Evolutionary conservation across 164 flowering plant genomes (phyloP).

Genomic region (Houttuynia cordata): DNA sequence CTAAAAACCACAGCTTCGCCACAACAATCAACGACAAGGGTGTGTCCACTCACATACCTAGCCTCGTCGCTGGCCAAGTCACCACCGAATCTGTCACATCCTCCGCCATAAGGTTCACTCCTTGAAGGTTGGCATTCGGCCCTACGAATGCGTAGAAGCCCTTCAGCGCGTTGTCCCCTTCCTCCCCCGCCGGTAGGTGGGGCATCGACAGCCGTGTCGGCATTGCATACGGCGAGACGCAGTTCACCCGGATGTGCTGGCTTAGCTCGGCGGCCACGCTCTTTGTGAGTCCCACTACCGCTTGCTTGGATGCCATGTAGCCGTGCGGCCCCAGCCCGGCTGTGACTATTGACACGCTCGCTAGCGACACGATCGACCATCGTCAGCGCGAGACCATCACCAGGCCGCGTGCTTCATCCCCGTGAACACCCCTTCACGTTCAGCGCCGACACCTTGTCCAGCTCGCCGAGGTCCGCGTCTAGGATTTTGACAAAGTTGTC

Average conservation of each 20-base stretch:
- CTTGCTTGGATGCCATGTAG: conserved; percentile 77
- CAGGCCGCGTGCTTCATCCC: conserved; percentile 97
- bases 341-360: conserved; percentile 41
- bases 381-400: conserved; percentile 60
- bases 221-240: conserved; percentile 86
- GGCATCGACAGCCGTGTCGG: conserved; percentile 41
- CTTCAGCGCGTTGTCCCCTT: conserved; percentile 36
- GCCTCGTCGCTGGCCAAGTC: conserved; percentile 73
- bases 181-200: conserved; percentile 62
- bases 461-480: conserved; percentile 28
- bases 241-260: conserved; percentile 63
- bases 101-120: conserved; percentile 40
- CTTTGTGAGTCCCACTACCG: conserved; percentile 66
- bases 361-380: conserved; percentile 52
- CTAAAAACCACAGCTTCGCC: no score
- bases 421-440: conserved; percentile 55
- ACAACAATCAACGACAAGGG: conserved; percentile 81
- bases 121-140: conserved; percentile 44
- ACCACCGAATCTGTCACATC: conserved; percentile 78
- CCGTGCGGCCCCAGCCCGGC: conserved; percentile 77
- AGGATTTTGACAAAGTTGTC: conserved; percentile 61
- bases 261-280: conserved; percentile 78
- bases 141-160: conserved; percentile 37
- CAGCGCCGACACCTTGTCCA: conserved; percentile 52
- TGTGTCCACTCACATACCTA: conserved; percentile 65